phyloP scores from a whole-genome alignment of 805 yeast genomes.

The Saccharomycopsis fodiens region DNA sequence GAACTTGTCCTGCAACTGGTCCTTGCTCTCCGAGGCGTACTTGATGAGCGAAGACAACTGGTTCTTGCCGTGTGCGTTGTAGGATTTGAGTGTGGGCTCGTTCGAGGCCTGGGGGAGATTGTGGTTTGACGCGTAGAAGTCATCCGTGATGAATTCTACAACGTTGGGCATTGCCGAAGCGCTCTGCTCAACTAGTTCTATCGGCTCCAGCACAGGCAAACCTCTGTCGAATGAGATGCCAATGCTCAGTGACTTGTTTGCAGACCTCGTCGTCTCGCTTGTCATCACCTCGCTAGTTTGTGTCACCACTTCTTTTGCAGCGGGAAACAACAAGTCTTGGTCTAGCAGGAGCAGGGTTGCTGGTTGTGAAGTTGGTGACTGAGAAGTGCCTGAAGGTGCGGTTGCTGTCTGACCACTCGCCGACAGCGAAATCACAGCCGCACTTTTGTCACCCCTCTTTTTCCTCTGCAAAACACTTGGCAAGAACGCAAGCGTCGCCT shows the following conservation, averaged over 20 bases:
- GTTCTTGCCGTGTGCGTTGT: conserved; percentile 27
- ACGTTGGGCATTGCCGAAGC: conserved; percentile 17
- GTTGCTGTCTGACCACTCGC: conserved; percentile 13
- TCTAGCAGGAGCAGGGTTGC: not conserved
- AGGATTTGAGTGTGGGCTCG: conserved; percentile 23
- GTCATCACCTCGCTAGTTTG: not conserved
- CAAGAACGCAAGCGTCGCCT: conserved; percentile 2
- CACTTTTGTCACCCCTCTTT: conserved; percentile 4
- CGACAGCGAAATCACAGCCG: too few species aligned
- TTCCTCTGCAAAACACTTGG: conserved; percentile 13
- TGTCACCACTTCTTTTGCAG: not conserved
- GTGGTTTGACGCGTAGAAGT: conserved; percentile 24
- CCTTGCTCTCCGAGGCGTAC: conserved; percentile 25
- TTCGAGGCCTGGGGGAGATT: conserved; percentile 21
- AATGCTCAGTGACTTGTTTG: not conserved
- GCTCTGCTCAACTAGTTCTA: too few species aligned
- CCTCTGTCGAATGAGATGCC: too few species aligned
- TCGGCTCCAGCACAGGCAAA: too few species aligned
- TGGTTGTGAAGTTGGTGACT: not conserved
- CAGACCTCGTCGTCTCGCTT: not conserved
- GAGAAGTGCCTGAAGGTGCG: not conserved
- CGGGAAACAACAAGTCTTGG: not conserved
- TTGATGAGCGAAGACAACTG: conserved; percentile 27
- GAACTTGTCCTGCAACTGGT: conserved; percentile 23
- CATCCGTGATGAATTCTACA: conserved; percentile 26